Evolutionary conservation across 148 eudicot species (phyloP).

Genomic region (Nyssa sinensis): DNA sequence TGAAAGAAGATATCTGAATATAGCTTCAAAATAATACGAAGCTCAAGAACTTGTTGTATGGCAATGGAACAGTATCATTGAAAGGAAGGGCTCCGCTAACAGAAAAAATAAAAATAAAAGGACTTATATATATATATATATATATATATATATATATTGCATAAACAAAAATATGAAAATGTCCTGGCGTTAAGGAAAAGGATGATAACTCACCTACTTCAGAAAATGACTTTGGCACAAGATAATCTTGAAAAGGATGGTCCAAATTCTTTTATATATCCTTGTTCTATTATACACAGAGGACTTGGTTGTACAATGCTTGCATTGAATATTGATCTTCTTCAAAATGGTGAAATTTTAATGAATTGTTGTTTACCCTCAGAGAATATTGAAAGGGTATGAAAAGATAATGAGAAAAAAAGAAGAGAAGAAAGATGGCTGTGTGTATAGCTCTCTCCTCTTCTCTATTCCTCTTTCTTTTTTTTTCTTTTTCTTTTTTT

Average conservation of each 20-base stretch:
- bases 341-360: not conserved
- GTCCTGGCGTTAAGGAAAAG: not conserved
- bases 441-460: not conserved
- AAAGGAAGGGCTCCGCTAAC: too few species aligned
- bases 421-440: not conserved
- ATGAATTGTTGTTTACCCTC: not conserved
- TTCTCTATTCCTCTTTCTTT: not conserved
- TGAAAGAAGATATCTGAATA: too few species aligned
- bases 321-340: too few species aligned
- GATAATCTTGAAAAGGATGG: not conserved
- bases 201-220: not conserved
- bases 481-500: slow-evolving; percentile 11
- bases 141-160: too few species aligned
- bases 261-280: not conserved
- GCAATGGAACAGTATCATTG: too few species aligned
- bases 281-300: not conserved
- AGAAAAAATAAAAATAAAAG: too few species aligned
- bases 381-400: not conserved
- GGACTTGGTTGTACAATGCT: too few species aligned
- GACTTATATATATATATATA: too few species aligned
- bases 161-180: too few species aligned
- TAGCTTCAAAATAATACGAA: too few species aligned
- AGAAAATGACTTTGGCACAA: not conserved
- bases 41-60: too few species aligned
- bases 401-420: not conserved